Base-by-base conservation (phyloP, 2,329 filamentous ascomycete species). In the Cercospora zeina region DNA sequence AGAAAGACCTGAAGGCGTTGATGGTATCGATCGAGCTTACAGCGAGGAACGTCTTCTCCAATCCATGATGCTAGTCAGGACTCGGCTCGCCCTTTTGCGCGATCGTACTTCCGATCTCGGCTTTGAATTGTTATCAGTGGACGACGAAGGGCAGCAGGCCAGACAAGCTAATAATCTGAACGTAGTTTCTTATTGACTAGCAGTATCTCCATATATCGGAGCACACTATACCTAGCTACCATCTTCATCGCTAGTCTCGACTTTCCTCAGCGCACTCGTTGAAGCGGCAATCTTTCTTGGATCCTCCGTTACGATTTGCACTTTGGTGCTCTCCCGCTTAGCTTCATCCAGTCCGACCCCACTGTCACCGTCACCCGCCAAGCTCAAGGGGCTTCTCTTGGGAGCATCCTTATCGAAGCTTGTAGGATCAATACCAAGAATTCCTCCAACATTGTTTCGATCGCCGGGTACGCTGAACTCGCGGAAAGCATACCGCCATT, bases 381-480 rank as follows among this genome's bases (percentile, higher is more conserved):
- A 70, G 70, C 62, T 69, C 66, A 59, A 68, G 63, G 69, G 69
- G 33, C 62, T 59, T 13, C 66, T 64, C 61, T 69, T 71, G 49
- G 62, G 61, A 16, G 58, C 60, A 68, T 79, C 73, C 73, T 72
- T 78, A 65, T 86, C 84, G 68, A 82, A 86, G 72, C 82, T 86
- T 62, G 79, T 82, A 1, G 85, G 83, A 71, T 88, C 85, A 61
- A 88, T 85, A 8, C 86, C 86, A 6, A 88, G 73, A 59, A 88
- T 86, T 9, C 85, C 86, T 37, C 86, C 86, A 21, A 87, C 82
- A 47, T 95, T 93, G 62, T 92, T 93, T 78, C 91, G 85, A 76
- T 97, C 95, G n/a, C 93, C 93, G 1, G 93, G 92, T 9, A 97
- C 93, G 37, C 90, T 95, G 77, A 99, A 99, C 77, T 99, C 95